Evolutionary conservation across 331 rosid species (phyloP), one percentile per base, ranked within the genome.

Genomic region (Arachis monticola): DNA sequence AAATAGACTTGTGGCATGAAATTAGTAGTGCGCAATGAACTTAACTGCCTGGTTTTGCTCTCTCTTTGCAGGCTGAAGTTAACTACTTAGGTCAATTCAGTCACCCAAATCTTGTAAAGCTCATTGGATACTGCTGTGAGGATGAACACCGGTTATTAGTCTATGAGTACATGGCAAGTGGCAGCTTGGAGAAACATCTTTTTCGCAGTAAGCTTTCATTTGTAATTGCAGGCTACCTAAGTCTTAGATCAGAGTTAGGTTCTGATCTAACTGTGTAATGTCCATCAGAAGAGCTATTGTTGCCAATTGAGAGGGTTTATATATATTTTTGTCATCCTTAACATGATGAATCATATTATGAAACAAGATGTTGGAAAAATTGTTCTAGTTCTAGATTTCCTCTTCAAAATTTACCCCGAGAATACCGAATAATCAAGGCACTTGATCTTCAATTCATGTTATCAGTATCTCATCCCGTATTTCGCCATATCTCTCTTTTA

Each of bases 91-190:
- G 96, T 32, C 97, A 92, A 83, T 80, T 92, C 73, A 84, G 90
- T 77, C 87, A 92, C 69, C 84, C 88, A 48, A 92, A 88, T 85
- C 96, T 92, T 57, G 96, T 92, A 77, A 92, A 88, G 87, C 92
- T 92, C 56, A 88, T 92, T 75, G 97, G 97, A 51, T 92, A 90
- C 67, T 90, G 97, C 92, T 92, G 97, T 22, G 97, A 92, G 82
- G 97, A 88, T 70, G 96, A 90, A 10, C 91, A 92, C 72, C 83
- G 97, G 81, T 82, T 87, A 40, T 80, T 92, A 85, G 96, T 92
- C 64, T 92, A 92, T 76, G 97, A 92, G 63, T 92, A 87, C 83
- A 90, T 92, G 97, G 96, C 94, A 17, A 92, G 89, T 80, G 97
- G 96, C 72, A 88, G 91, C 91, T 78, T 92, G 84, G 97, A 92